These are phyloP conservation scores for Hyaloscypha finlandica DNA, from an alignment of 495 filamentous ascomycete species.

Conservation along the genomic window DNA sequence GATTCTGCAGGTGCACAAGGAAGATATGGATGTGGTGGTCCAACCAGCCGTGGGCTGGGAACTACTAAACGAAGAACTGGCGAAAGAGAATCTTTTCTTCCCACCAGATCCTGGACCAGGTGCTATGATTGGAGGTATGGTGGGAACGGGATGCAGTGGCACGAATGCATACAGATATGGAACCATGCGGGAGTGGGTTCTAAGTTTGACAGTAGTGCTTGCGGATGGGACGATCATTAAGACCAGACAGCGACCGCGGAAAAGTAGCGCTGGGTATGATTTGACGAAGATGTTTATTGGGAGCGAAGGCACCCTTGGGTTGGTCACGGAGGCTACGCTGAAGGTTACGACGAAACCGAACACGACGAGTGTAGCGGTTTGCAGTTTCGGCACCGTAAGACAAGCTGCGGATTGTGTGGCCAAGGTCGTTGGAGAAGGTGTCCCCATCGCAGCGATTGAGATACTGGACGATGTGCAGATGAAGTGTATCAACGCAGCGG, in stretches of 20 bases:
- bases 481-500: constrained; percentile 83
- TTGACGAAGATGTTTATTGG: constrained; percentile 84
- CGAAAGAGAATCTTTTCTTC: constrained; percentile 72
- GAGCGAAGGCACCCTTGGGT: constrained; percentile 88
- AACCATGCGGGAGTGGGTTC: constrained; percentile 96
- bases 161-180: constrained; percentile 95
- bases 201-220: constrained; percentile 86
- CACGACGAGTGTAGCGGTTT: constrained; percentile 79
- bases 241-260: constrained; percentile 74
- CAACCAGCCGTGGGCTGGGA: constrained; percentile 85
- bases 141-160: constrained; percentile 89
- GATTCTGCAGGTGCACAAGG: constrained; percentile 68
- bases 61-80: constrained; percentile 69
- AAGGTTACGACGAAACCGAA: constrained; percentile 81
- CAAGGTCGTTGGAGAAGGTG: constrained; percentile 73
- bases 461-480: constrained; percentile 94
- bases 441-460: constrained; percentile 87
- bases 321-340: constrained; percentile 84
- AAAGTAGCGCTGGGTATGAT: constrained; percentile 87
- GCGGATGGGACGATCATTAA: constrained; percentile 93
- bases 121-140: constrained; percentile 93
- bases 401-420: constrained; percentile 82
- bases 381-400: constrained; percentile 74
- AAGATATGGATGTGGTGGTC: constrained; percentile 79
- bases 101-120: constrained; percentile 82